Evolutionary conservation across 1,284 basidiomycete genomes (phyloP).

Genomic region (Cutaneotrichosporon cavernicola): DNA sequence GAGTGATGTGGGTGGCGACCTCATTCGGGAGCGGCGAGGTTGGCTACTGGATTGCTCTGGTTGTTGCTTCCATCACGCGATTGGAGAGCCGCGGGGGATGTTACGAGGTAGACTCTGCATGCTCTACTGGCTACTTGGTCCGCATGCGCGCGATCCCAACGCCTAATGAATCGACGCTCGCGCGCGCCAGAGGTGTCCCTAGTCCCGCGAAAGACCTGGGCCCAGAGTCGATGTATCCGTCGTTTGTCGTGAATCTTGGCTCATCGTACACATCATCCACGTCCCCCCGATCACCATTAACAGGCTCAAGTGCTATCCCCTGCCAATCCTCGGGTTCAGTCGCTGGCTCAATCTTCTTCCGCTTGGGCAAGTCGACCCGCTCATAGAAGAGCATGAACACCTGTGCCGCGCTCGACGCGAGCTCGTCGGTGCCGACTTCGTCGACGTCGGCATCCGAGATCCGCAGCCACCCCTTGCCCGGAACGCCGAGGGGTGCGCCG

Average conservation of each 20-base stretch:
- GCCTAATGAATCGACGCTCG: neutral
- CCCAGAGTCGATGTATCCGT: neutral
- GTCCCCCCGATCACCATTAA: neutral
- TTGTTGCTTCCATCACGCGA: too few relatives aligned
- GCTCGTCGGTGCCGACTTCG: slow-evolving; percentile 71
- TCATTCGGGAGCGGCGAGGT: too few relatives aligned
- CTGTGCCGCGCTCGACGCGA: slow-evolving; percentile 59
- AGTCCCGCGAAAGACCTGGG: neutral
- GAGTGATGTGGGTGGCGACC: too few relatives aligned
- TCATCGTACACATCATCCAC: neutral
- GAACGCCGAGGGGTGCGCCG: slow-evolving; percentile 39
- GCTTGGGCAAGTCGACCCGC: slow-evolving; percentile 55
- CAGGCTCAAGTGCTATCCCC: neutral
- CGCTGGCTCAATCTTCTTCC: neutral
- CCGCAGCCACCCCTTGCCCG: slow-evolving; percentile 64
- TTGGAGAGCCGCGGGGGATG: too few relatives aligned
- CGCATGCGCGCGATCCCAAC: neutral
- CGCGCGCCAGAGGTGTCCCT: neutral
- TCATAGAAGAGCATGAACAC: slow-evolving; percentile 93
- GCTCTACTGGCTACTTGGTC: neutral
- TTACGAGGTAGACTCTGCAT: neutral
- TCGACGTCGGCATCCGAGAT: slow-evolving; percentile 80
- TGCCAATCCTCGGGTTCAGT: neutral
- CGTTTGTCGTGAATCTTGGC: neutral
- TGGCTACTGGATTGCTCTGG: too few relatives aligned